Evolutionary conservation across 2,329 filamentous ascomycete species (phyloP).

Genomic region (Sclerotinia glacialis): DNA sequence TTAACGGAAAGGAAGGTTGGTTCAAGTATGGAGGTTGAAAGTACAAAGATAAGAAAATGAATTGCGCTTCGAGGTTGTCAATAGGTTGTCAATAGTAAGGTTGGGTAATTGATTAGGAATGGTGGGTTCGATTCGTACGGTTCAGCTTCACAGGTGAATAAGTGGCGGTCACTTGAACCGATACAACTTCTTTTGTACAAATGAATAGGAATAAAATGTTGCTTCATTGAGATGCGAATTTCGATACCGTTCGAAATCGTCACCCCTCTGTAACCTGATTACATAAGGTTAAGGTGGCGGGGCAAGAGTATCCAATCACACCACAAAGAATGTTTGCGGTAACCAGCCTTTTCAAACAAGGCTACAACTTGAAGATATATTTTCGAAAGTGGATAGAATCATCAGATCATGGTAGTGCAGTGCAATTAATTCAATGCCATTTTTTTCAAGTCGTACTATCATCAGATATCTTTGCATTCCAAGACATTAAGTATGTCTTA

Average conservation of each 20-base stretch:
- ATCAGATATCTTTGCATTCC: too few relatives aligned
- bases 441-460: too few relatives aligned
- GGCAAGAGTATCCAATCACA: conserved; percentile 1
- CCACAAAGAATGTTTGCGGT: not conserved
- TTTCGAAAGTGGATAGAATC: too few relatives aligned
- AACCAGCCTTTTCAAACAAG: not conserved
- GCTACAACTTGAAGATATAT: not conserved
- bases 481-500: too few relatives aligned
- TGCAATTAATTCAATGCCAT: too few relatives aligned
- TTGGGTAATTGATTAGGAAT: not conserved
- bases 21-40: not conserved
- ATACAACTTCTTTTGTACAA: not conserved
- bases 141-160: not conserved
- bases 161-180: not conserved
- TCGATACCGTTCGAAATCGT: conserved; percentile 14
- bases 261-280: conserved; percentile 20
- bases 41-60: not conserved
- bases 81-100: not conserved
- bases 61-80: not conserved
- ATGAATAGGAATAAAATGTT: not conserved
- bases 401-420: too few relatives aligned
- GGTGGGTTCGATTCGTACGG: not conserved
- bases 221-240: conserved; percentile 2
- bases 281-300: conserved; percentile 5
- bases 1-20: not conserved